A percentile compares a stretch with the other conserved stretches of the same genome.
Evolutionary conservation across 1,139 yeast species (phyloP).

Genomic region (Blastobotrys aristatus): DNA sequence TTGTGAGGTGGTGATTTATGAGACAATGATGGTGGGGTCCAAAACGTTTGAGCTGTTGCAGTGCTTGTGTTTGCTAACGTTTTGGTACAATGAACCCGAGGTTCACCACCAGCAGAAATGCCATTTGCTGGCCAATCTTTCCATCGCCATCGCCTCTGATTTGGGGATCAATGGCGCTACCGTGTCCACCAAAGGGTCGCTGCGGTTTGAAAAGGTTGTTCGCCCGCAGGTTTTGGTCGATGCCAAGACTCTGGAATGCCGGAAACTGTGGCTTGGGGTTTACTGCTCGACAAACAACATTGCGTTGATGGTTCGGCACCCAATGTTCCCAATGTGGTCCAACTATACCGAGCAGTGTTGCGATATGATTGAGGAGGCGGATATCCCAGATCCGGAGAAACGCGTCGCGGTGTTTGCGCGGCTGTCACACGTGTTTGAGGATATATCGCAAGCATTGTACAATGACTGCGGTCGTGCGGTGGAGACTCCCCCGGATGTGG

Average conservation of each 20-base stretch:
- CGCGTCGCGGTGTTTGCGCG: constrained; percentile 56
- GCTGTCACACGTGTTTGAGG: constrained; percentile 57
- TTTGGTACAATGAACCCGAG: constrained; percentile 86
- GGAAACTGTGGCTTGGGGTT: constrained; percentile 31
- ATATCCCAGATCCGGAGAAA: constrained; percentile 19
- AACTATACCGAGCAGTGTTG: constrained; percentile 63
- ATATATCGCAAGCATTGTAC: constrained; percentile 38
- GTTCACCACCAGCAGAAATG: constrained; percentile 72
- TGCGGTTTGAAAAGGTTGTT: constrained; percentile 33
- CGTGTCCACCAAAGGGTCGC: constrained; percentile 15
- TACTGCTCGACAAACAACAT: constrained; percentile 32
- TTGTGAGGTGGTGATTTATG: constrained; percentile 52
- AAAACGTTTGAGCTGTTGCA: constrained; percentile 67
- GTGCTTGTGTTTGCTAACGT: constrained; percentile 52
- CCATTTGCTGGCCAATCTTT: constrained; percentile 60
- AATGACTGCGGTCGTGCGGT: constrained; percentile 18
- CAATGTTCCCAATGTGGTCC: constrained; percentile 37
- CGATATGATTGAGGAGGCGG: constrained; percentile 39
- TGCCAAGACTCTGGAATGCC: constrained; percentile 35
- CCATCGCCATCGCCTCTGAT: constrained; percentile 70
- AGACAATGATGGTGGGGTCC: constrained; percentile 64
- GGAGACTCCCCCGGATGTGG: constrained; percentile 29
- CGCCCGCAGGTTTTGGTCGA: constrained; percentile 36
- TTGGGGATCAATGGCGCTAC: constrained; percentile 57
- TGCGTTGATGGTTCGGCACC: constrained; percentile 30